A percentile compares a stretch with the other conserved stretches of the same genome.
These are phyloP conservation scores for Secale cereale DNA, from an alignment of 176 grass and related monocot genomes.

Conservation along the genomic window DNA sequence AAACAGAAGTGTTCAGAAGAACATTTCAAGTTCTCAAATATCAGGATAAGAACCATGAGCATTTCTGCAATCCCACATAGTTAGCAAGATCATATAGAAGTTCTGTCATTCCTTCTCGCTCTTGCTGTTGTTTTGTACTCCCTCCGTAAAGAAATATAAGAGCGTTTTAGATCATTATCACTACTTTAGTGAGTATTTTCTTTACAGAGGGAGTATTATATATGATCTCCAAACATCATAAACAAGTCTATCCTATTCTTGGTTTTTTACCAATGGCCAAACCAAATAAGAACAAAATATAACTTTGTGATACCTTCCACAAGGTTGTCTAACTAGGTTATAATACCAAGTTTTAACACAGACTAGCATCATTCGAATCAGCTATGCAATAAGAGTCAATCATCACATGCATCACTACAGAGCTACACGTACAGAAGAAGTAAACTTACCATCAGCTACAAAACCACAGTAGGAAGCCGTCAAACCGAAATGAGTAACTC, in stretches of 20 bases:
- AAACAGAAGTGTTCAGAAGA: not conserved
- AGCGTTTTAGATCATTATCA: too few relatives aligned
- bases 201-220: too few relatives aligned
- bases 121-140: too few relatives aligned
- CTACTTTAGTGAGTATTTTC: too few relatives aligned
- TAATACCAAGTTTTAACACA: conserved; percentile 9
- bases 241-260: conserved; percentile 2
- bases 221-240: conserved; percentile 1
- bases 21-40: conserved; percentile 17
- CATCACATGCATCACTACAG: conserved; percentile 1
- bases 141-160: too few relatives aligned
- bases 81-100: not conserved
- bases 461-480: conserved; percentile 93
- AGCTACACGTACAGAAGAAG: conserved; percentile 11
- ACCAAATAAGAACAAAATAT: not conserved
- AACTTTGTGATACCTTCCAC: not conserved
- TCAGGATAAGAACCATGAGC: not conserved
- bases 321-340: not conserved
- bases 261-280: conserved; percentile 4
- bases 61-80: conserved; percentile 8
- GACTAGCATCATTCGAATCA: not conserved
- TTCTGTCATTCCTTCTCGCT: too few relatives aligned
- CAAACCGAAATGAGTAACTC: conserved; percentile 69
- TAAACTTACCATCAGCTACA: conserved; percentile 72
- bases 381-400: not conserved